Base-by-base conservation (phyloP, 176 grass and related monocot genomes). In the Lolium rigidum region DNA sequence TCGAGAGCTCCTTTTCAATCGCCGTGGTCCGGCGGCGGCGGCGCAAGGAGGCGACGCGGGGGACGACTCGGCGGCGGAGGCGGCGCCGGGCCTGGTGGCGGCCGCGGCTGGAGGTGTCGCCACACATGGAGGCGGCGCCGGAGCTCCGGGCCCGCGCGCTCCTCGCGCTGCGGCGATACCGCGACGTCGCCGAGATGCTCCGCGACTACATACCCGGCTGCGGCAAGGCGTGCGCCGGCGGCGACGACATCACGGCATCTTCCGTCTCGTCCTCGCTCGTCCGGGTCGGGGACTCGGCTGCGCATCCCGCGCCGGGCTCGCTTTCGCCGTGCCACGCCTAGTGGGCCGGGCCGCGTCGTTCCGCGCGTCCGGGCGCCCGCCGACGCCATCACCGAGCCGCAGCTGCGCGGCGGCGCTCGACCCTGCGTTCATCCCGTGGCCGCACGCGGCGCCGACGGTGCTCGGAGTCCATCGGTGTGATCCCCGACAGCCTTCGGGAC, bases 131-230 rank as follows among this genome's bases (percentile, higher is more conserved):
- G 86, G 78, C 88, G 37, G 94, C 92, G 14, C 87, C 93, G 5
- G 97, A 97, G 94, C 82, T 99, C 60, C 84, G 56, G 55, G 94
- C 97, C 6, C 88, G 94, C 2, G 80, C 94, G 14, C 94, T 97
- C 10, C 87, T 97, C 70, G 82, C 88, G 41, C 94, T 99, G 72
- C 74, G 90, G 7, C 94, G 94, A 9, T 99, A 93, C 87, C 92
- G 92, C 51, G 90, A 97, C 86, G 88, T 99, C 50, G 97, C 97
- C 0, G 92, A 99, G 31, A 93, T 96, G 92, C 90, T 99, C 47
- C 80, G 87, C 20, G 94, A 99, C 24, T 97, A 97, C 90, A 94
- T 99, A 49, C 97, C 97, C 7, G 93, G 94, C 51, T 93, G 84
- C 86, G 80, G 78, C 70, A 90, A 79, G 56, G 17, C 86, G 24